Evolutionary conservation across 2,329 filamentous ascomycete species (phyloP), one percentile per base, ranked within the genome.

Genomic region (Diaporthe citri): DNA sequence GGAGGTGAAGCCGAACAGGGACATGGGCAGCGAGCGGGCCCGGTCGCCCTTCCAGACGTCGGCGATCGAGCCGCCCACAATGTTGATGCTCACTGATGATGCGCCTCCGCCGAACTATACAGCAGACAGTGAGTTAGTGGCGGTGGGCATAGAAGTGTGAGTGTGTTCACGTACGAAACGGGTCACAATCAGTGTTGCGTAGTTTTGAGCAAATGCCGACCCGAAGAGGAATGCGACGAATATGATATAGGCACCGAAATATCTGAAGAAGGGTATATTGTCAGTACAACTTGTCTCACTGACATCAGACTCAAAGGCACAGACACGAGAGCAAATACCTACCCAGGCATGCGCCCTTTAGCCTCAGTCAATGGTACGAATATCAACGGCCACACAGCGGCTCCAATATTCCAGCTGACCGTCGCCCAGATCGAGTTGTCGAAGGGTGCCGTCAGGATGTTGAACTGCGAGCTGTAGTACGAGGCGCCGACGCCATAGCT

Each of bases 371-470:
- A 28, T 2, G 74, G 74, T n/a, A 75, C 74, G 13, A 75, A 73
- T 3, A 75, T 73, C 31, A 75, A 28, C 8, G 74, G 74, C 74
- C 74, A 75, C 20, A 69, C 22, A 15, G 74, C 74, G 20, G 74
- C 74, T 7, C 74, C 74, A 3, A 75, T 73, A n/a, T 75, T 75
- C 74, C 74, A 75, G 39, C 71, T 73, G 17, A 75, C 74, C 12
- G 74, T 75, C 20, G 74, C 74, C 74, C 74, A 75, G 17, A 75
- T 75, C 41, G 74, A 73, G n/a, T 75, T 73, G 56, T 75, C 74
- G 25, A 75, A 75, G 2, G 74, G 74, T 20, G 59, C 46, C 15
- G 60, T 70, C 13, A 56, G 71, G n/a, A 75, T 46, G n/a, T 41
- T 57, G 56, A 75, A 75, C 64, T 75, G 43, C 9, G 52, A 56